A percentile compares a stretch with the other conserved stretches of the same genome.
Conservation (phyloP, 352 stramenopile genomes). For the Elongisporangium prolatum region DNA sequence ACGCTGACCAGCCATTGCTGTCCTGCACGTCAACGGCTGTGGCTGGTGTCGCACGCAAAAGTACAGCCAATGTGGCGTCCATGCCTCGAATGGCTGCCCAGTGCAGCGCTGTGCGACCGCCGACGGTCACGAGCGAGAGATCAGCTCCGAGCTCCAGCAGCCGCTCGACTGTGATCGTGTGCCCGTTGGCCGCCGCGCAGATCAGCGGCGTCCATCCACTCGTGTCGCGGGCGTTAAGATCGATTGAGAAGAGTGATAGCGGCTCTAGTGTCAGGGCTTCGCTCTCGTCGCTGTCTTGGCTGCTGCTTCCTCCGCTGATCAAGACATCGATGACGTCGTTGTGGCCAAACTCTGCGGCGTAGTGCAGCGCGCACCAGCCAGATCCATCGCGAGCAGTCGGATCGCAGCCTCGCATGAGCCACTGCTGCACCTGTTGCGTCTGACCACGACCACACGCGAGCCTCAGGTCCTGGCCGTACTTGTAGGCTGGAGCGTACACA, state of each 20-base stretch:
- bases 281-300: neutral
- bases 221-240: conserved; percentile 40
- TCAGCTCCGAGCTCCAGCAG: conserved; percentile 37
- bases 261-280: neutral
- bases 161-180: conserved; percentile 32
- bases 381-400: conserved; percentile 54
- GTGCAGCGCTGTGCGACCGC: conserved; percentile 59
- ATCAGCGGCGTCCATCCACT: conserved; percentile 53
- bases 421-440: conserved; percentile 32
- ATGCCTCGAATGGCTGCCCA: conserved; percentile 59
- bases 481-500: conserved; percentile 64
- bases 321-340: conserved; percentile 36
- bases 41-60: conserved; percentile 24
- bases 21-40: conserved; percentile 29
- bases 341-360: conserved; percentile 60
- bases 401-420: conserved; percentile 54
- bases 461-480: conserved; percentile 62
- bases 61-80: conserved; percentile 13
- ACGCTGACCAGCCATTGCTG: conserved; percentile 43
- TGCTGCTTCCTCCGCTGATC: neutral
- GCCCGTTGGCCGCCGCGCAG: conserved; percentile 50
- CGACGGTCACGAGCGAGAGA: conserved; percentile 22
- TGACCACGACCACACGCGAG: conserved; percentile 53
- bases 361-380: conserved; percentile 61
- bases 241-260: conserved; percentile 5